Base-by-base conservation (phyloP, 2,329 filamentous ascomycete species). In the Penicillium sp. region DNA sequence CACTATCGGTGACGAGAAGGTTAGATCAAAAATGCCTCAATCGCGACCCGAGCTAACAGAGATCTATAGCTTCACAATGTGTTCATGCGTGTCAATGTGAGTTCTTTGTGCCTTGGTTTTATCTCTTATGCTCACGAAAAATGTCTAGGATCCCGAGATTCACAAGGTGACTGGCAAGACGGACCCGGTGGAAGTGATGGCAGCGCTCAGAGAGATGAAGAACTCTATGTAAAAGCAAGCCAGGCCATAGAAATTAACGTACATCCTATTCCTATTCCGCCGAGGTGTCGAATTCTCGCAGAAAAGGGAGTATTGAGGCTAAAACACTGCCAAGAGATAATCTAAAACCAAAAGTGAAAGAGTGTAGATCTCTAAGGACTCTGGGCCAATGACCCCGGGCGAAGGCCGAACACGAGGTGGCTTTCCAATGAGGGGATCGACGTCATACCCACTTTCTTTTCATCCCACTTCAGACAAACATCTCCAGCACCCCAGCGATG, bases 1-100 rank as follows among this genome's bases (percentile, higher is more conserved):
- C 66, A 99, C 93, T 0, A 97, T 99, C 73, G 92, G 88, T 0
- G 92, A 99, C 68, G 94, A 99, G 77, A 97, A 97, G 87, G 90
- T 90, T 74, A 53, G 74, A 2, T 11, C 64, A n/a, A 10, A 38
- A 5, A 11, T 1, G 14, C 6, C 8, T 40, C 22, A 9, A 10
- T 16, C 16, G 2, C 24, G 1, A 34, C 43, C 4, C 18, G n/a
- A 10, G 41, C 51, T 58, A 39, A 53, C 44, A 11, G 9, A 31
- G n/a, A 6, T 43, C 13, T 22, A 27, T 27, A 93, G 89, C 78
- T 89, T 76, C 92, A 97, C 73, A 99, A 99, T 67, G 90, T 96
- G 1, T 99, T 99, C 68, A 97, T 99, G 94, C 84, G 89, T 62
- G 82, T 95, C 34, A 80, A 88, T 64, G 89, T 90, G 77, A 78